A percentile compares a stretch with the other conserved stretches of the same genome.
phyloP scores from a whole-genome alignment of 148 eudicot genomes.

The Rhododendron simsii region DNA sequence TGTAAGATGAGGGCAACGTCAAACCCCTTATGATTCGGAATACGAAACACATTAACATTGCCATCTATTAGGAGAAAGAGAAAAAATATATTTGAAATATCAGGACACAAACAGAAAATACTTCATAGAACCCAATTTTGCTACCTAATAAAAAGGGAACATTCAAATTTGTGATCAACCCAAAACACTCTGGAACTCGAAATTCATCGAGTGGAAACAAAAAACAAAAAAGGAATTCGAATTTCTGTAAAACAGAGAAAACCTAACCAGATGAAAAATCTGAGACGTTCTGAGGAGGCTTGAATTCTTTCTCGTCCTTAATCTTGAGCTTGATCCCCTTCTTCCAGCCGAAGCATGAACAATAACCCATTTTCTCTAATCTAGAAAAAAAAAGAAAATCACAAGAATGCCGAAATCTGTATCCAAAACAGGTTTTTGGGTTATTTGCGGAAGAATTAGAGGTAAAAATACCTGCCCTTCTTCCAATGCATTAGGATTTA shows the following conservation, averaged over 20 bases:
- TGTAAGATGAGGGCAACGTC: not conserved
- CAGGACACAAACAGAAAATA: not conserved
- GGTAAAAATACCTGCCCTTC: not conserved
- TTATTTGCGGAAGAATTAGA: not conserved
- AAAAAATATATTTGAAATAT: not conserved
- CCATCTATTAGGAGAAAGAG: not conserved
- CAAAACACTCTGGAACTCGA: not conserved
- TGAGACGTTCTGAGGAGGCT: not conserved
- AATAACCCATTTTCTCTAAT: slow-evolving; percentile 13
- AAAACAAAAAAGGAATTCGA: not conserved
- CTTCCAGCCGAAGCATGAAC: slow-evolving; percentile 17
- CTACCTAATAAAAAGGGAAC: not conserved
- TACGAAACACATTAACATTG: not conserved
- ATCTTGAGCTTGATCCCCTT: slow-evolving; percentile 3
- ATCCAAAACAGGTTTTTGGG: not conserved
- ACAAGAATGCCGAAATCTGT: not conserved
- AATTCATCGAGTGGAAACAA: not conserved
- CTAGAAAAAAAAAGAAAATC: not conserved
- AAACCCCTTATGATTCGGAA: not conserved
- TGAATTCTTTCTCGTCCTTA: not conserved
- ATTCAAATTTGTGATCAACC: not conserved
- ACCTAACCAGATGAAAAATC: slow-evolving; percentile 11
- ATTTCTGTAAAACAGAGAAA: not conserved
- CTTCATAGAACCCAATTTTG: not conserved
- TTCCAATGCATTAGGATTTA: not conserved